A percentile compares a stretch with the other conserved stretches of the same genome.
Evolutionary conservation across 305 asterid species (phyloP).

Genomic region (Andrographis paniculata): DNA sequence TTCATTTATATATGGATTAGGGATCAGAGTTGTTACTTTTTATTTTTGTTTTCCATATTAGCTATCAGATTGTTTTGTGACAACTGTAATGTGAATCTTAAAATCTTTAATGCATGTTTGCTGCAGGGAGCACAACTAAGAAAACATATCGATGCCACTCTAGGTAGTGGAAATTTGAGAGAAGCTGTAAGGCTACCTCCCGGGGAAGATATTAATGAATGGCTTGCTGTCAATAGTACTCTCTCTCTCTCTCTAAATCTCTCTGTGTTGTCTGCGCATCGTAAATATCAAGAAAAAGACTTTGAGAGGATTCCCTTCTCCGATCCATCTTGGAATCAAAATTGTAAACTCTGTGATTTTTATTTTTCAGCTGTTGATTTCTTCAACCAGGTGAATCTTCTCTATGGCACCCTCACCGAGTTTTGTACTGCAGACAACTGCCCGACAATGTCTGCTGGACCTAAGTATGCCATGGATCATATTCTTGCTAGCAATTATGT

Average conservation of each 20-base stretch:
- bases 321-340: slow-evolving; percentile 21
- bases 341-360: slow-evolving; percentile 30
- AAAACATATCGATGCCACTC: slow-evolving; percentile 87
- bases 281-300: too few species aligned
- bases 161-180: slow-evolving; percentile 91
- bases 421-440: slow-evolving; percentile 92
- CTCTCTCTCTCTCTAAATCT: slow-evolving; percentile 23
- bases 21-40: background rate
- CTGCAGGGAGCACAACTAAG: slow-evolving; percentile 90
- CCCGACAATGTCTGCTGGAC: slow-evolving; percentile 97
- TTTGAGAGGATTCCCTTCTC: too few species aligned
- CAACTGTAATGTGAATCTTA: slow-evolving; percentile 4
- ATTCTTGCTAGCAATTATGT: too few species aligned
- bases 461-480: slow-evolving; percentile 91
- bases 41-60: slow-evolving; percentile 9
- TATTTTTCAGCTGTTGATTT: slow-evolving; percentile 81
- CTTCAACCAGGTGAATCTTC: slow-evolving; percentile 98
- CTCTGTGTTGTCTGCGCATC: too few species aligned
- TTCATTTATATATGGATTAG: slow-evolving; percentile 1
- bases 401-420: slow-evolving; percentile 93
- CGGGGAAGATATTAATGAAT: slow-evolving; percentile 87
- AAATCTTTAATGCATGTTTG: slow-evolving; percentile 13
- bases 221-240: slow-evolving; percentile 96
- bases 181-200: slow-evolving; percentile 97
- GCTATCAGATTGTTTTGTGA: slow-evolving; percentile 8